These are phyloP conservation scores for Colletotrichum scovillei DNA, from an alignment of 2,329 filamentous ascomycete genomes.

Conservation along the genomic window DNA sequence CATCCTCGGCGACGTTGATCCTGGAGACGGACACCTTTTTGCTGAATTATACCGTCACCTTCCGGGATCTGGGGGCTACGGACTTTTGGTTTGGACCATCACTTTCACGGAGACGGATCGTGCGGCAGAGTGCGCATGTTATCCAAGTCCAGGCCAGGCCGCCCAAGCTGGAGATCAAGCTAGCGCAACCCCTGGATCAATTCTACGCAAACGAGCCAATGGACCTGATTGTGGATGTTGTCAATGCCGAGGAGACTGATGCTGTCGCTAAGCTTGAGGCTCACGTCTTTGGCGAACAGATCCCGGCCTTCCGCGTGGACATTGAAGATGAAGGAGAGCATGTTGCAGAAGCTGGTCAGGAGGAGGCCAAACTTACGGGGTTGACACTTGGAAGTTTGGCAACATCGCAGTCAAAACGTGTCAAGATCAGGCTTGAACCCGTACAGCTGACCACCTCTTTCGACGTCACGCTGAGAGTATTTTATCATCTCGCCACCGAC, in stretches of 20 bases:
- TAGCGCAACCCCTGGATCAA: constrained; percentile 71
- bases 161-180: constrained; percentile 85
- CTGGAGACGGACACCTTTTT: constrained; percentile 75
- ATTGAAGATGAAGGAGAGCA: constrained; percentile 47
- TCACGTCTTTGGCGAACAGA: constrained; percentile 69
- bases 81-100: constrained; percentile 63
- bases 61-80: constrained; percentile 54
- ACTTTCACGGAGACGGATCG: constrained; percentile 56
- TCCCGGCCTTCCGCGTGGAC: constrained; percentile 58
- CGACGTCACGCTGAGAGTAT: constrained; percentile 77
- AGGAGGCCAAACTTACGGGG: constrained; percentile 56
- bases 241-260: constrained; percentile 86
- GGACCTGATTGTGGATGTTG: constrained; percentile 73
- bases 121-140: constrained; percentile 61
- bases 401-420: constrained; percentile 54
- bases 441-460: constrained; percentile 65
- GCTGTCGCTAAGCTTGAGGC: constrained; percentile 79
- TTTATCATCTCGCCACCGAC: constrained; percentile 85
- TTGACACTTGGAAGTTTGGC: constrained; percentile 60
- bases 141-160: constrained; percentile 87
- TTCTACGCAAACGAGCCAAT: constrained; percentile 90
- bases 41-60: constrained; percentile 72
- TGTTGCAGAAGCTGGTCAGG: constrained; percentile 46
- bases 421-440: constrained; percentile 62
- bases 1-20: constrained; percentile 71